Evolutionary conservation across 331 rosid genomes (phyloP).

Genomic region (Acacia pycnantha): DNA sequence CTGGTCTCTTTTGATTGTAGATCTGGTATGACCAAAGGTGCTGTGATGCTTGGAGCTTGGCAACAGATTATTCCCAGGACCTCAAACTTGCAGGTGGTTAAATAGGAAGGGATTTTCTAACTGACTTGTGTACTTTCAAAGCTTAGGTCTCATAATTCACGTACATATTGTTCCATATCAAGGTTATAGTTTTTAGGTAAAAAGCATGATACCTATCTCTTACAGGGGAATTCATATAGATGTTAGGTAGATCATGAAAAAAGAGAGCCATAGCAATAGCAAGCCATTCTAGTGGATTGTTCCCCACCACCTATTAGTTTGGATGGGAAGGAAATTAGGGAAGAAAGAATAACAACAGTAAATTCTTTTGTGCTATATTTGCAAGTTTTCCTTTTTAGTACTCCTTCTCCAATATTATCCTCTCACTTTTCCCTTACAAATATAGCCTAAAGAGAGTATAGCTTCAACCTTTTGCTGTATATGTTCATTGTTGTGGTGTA

Average conservation of each 20-base stretch:
- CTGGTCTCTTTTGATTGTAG: neutral
- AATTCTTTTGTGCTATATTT: too few relatives aligned
- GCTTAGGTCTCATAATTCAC: neutral
- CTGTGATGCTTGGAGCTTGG: neutral
- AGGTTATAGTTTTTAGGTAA: neutral
- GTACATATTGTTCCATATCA: neutral
- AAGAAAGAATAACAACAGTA: too few relatives aligned
- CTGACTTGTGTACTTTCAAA: neutral
- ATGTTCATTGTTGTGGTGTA: neutral
- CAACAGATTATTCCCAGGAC: neutral
- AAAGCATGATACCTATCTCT: neutral
- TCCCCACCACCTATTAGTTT: neutral
- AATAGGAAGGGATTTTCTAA: neutral
- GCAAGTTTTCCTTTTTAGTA: too few relatives aligned
- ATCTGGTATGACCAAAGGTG: neutral
- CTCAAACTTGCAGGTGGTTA: neutral
- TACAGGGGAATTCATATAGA: neutral
- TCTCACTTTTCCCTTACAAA: too few relatives aligned
- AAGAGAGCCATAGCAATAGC: neutral
- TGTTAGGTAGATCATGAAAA: neutral
- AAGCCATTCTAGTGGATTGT: neutral
- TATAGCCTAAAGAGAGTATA: too few relatives aligned
- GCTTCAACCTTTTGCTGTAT: neutral
- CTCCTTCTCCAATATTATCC: too few relatives aligned
- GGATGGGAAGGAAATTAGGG: too few relatives aligned